These are phyloP conservation scores for Saccharomycopsis selenospora DNA, from an alignment of 805 yeast species.

Conservation along the genomic window DNA sequence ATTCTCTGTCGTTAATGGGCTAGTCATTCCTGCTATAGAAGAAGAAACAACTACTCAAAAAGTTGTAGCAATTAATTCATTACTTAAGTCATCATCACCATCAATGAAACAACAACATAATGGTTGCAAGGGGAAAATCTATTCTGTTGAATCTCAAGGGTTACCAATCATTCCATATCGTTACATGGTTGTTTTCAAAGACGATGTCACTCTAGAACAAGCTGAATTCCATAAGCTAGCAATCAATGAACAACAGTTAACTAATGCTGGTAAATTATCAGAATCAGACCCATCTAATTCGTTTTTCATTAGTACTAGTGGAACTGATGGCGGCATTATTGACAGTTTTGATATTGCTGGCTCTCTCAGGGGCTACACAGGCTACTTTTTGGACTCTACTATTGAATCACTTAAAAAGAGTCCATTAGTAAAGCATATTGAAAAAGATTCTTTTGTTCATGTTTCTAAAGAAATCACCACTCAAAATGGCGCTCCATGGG, in stretches of 20 bases:
- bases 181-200: slow-evolving; percentile 82
- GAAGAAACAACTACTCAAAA: too few relatives aligned
- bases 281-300: slow-evolving; percentile 30
- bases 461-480: slow-evolving; percentile 40
- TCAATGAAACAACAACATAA: too few relatives aligned
- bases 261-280: slow-evolving; percentile 32
- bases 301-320: slow-evolving; percentile 32
- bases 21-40: too few relatives aligned
- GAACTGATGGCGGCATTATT: slow-evolving; percentile 20
- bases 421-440: slow-evolving; percentile 59
- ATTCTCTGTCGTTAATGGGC: too few relatives aligned
- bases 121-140: slow-evolving; percentile 42
- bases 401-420: slow-evolving; percentile 64
- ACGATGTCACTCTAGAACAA: slow-evolving; percentile 45
- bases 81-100: too few relatives aligned
- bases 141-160: slow-evolving; percentile 36
- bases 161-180: slow-evolving; percentile 56
- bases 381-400: slow-evolving; percentile 69
- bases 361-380: slow-evolving; percentile 71
- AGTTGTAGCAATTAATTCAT: too few relatives aligned
- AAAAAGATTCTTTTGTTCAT: slow-evolving; percentile 49
- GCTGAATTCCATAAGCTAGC: slow-evolving; percentile 60
- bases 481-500: slow-evolving; percentile 70
- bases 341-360: slow-evolving; percentile 56
- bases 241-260: slow-evolving; percentile 49